A percentile compares a stretch with the other conserved stretches of the same genome.
These are phyloP conservation scores for Pilasporangium apinafurcum DNA, from an alignment of 352 stramenopile genomes.

Conservation along the genomic window DNA sequence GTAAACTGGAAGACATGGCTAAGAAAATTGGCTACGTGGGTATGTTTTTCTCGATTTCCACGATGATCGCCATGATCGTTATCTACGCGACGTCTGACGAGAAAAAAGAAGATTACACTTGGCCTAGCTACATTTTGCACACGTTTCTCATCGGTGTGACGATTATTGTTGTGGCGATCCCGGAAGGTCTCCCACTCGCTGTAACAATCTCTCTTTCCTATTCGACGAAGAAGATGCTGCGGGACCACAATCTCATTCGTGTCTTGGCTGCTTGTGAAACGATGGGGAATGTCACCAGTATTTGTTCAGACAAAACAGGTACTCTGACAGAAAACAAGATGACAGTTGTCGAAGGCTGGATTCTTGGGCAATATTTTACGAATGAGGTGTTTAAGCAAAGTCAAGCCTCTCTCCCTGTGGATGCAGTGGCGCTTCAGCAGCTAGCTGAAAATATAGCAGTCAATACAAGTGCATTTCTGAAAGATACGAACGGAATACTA, in stretches of 20 bases:
- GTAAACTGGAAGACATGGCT: conserved; percentile 90
- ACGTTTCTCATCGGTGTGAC: conserved; percentile 94
- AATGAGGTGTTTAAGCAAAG: conserved; percentile 31
- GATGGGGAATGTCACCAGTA: conserved; percentile 98
- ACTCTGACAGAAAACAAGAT: conserved; percentile 98
- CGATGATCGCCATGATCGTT: conserved; percentile 82
- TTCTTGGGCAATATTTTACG: conserved; percentile 58
- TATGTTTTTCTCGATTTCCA: conserved; percentile 80
- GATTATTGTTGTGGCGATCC: conserved; percentile 94
- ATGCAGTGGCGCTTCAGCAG: conserved; percentile 27
- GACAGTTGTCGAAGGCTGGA: conserved; percentile 92
- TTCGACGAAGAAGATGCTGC: conserved; percentile 97
- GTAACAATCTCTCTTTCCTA: conserved; percentile 95
- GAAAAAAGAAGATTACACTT: conserved; percentile 60
- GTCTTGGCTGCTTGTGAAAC: conserved; percentile 97
- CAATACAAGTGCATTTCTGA: conserved; percentile 74
- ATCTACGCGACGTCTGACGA: conserved; percentile 64
- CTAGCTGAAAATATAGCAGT: conserved; percentile 55
- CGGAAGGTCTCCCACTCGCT: conserved; percentile 90
- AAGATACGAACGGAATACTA: conserved; percentile 24
- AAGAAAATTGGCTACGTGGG: conserved; percentile 87
- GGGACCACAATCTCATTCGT: conserved; percentile 98
- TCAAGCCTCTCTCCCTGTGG: conserved; percentile 23
- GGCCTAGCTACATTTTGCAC: conserved; percentile 84
- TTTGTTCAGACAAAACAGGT: conserved; percentile 97